Percentiles rank a stretch among this genome's conserved stretches.
phyloP scores from a whole-genome alignment of 2,329 filamentous ascomycete species.

The Cadophora sp. region DNA sequence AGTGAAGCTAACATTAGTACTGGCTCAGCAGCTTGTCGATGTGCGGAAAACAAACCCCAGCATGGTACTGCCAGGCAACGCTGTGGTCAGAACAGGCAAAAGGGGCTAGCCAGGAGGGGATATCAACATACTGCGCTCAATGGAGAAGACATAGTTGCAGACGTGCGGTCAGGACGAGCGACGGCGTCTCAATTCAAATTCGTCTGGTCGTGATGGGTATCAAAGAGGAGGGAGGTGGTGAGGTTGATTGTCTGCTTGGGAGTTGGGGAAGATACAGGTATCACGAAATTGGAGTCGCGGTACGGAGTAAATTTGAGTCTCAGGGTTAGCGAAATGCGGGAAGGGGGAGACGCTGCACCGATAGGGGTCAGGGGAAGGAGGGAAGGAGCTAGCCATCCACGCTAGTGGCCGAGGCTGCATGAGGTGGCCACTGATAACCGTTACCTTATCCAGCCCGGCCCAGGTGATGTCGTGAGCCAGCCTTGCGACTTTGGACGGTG shows the following conservation, averaged over 20 bases:
- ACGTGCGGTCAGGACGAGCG: constrained; percentile 23
- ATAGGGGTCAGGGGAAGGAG: constrained; percentile 1
- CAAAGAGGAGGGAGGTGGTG: constrained; percentile 25
- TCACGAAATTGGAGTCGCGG: constrained; percentile 9
- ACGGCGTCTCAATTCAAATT: constrained; percentile 29
- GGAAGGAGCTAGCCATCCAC: not conserved
- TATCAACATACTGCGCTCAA: constrained; percentile 57
- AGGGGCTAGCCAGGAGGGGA: constrained; percentile 38
- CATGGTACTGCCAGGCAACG: constrained; percentile 39
- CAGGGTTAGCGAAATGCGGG: constrained; percentile 14
- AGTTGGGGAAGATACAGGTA: not conserved
- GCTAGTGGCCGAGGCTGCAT: constrained; percentile 1
- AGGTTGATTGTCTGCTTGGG: constrained; percentile 10
- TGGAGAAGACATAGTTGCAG: constrained; percentile 57
- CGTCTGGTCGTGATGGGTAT: constrained; percentile 24
- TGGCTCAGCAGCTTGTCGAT: constrained; percentile 29
- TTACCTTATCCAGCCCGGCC: no score
- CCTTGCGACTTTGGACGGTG: constrained; percentile 1
- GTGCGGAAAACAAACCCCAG: constrained; percentile 39
- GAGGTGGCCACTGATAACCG: no score
- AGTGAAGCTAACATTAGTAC: constrained; percentile 42
- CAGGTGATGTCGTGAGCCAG: constrained; percentile 2
- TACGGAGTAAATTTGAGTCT: constrained; percentile 28
- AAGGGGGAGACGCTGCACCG: not conserved
- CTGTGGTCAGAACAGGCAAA: constrained; percentile 42